A percentile compares a stretch with the other conserved stretches of the same genome.
Evolutionary conservation across 2,329 filamentous ascomycete species (phyloP).

Genomic region (Apiospora saccharicola): DNA sequence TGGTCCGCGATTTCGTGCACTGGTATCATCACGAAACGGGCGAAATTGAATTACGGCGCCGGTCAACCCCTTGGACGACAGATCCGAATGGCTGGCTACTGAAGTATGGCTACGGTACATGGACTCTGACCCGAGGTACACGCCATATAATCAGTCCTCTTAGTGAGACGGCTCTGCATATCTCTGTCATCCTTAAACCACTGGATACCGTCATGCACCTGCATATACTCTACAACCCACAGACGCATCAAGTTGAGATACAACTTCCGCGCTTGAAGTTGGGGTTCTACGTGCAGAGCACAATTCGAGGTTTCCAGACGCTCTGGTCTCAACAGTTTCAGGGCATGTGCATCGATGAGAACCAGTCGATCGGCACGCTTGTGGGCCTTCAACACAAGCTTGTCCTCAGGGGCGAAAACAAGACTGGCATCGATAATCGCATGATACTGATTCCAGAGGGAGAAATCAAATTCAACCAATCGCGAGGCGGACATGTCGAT

Average conservation of each 20-base stretch:
- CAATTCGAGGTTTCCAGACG: constrained; percentile 26
- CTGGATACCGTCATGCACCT: neutral
- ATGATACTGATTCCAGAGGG: constrained; percentile 50
- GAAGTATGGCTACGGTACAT: no score
- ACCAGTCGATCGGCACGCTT: constrained; percentile 56
- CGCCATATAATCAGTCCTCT: no score
- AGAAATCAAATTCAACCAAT: constrained; percentile 28
- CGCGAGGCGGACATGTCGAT: neutral
- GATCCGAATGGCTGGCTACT: no score
- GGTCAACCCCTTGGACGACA: no score
- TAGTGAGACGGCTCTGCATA: no score
- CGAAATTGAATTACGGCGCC: no score
- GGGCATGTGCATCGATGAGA: constrained; percentile 55
- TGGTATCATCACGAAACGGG: no score
- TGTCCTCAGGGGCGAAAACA: constrained; percentile 44
- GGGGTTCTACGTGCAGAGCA: constrained; percentile 49
- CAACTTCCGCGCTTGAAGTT: constrained; percentile 39
- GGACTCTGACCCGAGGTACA: no score
- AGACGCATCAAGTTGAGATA: neutral
- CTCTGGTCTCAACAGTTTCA: constrained; percentile 57
- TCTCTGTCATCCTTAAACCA: no score
- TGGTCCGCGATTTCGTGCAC: no score
- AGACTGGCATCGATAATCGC: constrained; percentile 33
- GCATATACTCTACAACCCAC: neutral
- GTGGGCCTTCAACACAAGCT: constrained; percentile 59